Conservation (phyloP, 331 rosid species). For the Pyrus hybrid region DNA sequence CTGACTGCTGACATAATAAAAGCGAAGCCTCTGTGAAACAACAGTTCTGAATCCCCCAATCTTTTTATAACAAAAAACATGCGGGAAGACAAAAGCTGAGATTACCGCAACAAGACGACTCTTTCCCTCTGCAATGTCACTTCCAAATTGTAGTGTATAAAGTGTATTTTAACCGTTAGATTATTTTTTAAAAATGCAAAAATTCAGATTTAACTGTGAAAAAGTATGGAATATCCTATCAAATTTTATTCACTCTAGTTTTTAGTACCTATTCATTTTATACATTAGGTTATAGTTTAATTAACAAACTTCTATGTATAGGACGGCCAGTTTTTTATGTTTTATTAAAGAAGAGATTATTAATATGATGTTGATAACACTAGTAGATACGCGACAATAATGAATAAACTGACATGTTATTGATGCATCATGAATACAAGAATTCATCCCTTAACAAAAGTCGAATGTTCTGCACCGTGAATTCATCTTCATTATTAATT, state of each 20-base stretch:
- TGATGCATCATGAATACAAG: neutral
- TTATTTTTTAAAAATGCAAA: no score
- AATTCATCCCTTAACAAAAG: neutral
- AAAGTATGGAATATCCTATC: accelerated
- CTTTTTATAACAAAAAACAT: neutral
- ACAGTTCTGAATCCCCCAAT: neutral
- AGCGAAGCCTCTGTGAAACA: neutral
- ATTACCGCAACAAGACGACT: neutral
- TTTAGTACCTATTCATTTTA: no score
- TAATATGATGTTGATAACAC: neutral
- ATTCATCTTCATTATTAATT: neutral
- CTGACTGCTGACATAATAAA: neutral
- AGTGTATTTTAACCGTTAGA: no score
- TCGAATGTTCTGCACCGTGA: neutral
- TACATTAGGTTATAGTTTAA: neutral
- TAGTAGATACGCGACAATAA: neutral
- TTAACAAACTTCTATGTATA: no score
- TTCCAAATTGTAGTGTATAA: neutral
- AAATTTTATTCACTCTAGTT: no score
- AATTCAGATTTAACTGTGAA: no score
- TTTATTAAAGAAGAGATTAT: no score
- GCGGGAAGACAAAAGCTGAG: slow-evolving; percentile 3
- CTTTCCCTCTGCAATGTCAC: neutral
- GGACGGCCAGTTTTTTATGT: no score
- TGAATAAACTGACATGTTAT: no score